Conservation (phyloP, 2,329 filamentous ascomycete species). For the Ascomycota sp. region DNA sequence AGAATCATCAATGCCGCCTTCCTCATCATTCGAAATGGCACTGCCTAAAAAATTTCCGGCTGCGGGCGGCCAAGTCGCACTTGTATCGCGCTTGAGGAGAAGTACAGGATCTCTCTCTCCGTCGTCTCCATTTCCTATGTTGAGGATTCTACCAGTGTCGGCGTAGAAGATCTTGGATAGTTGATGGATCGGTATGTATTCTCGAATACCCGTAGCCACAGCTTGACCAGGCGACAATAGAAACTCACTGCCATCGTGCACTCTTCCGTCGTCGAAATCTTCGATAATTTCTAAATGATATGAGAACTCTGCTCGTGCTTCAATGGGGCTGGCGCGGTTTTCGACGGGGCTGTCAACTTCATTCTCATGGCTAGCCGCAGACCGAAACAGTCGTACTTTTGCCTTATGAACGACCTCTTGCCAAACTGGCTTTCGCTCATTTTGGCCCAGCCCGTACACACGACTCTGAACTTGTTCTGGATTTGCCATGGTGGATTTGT, state of each 20-base stretch:
- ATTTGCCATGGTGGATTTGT: background rate
- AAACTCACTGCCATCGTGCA: conserved; percentile 20
- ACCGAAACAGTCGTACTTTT: conserved; percentile 53
- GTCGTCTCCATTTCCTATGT: conserved; percentile 38
- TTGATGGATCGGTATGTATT: conserved; percentile 29
- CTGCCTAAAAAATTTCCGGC: background rate
- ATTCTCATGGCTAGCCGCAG: conserved; percentile 19
- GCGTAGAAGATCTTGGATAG: conserved; percentile 86
- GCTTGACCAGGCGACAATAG: conserved; percentile 18
- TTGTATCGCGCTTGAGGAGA: conserved; percentile 11
- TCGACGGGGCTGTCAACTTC: background rate
- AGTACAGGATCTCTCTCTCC: conserved; percentile 18
- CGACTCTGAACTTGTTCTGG: background rate
- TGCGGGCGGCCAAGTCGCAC: conserved; percentile 22
- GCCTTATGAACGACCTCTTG: conserved; percentile 94
- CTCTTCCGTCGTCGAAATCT: conserved; percentile 41
- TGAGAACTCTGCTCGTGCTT: conserved; percentile 25
- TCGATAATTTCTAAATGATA: conserved; percentile 70
- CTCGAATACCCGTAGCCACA: conserved; percentile 23
- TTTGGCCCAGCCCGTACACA: conserved; percentile 9
- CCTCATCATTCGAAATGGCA: background rate
- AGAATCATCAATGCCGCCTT: background rate
- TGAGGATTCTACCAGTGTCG: conserved; percentile 71
- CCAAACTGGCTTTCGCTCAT: conserved; percentile 52
- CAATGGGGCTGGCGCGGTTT: background rate